phyloP scores from a whole-genome alignment of 2,329 filamentous ascomycete genomes.

The Onygenales sp. region DNA sequence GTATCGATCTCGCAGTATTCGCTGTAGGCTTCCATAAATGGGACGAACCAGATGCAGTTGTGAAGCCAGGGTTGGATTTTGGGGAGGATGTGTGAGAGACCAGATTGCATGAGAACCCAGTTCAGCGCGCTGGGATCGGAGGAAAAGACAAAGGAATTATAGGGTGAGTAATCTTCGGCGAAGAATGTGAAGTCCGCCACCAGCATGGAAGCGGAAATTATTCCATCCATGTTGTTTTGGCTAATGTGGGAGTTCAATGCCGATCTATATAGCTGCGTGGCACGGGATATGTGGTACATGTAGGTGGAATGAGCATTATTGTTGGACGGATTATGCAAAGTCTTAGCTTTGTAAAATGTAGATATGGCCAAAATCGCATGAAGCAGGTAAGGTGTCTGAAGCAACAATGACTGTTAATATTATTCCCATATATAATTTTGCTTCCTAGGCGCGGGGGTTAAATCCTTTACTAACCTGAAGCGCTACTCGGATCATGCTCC shows the following conservation, averaged over 20 bases:
- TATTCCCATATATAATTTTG: background rate
- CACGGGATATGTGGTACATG: conserved; percentile 30
- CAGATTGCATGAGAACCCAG: conserved; percentile 29
- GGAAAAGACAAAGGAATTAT: conserved; percentile 27
- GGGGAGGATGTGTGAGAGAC: conserved; percentile 22
- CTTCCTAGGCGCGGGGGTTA: too few relatives aligned
- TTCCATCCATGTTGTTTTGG: conserved; percentile 26
- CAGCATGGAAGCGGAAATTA: conserved; percentile 29
- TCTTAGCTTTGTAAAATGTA: conserved; percentile 21
- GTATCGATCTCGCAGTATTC: conserved; percentile 18
- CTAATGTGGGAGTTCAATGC: conserved; percentile 20
- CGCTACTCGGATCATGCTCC: conserved; percentile 20
- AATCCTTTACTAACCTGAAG: conserved; percentile 17
- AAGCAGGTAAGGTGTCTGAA: conserved; percentile 28
- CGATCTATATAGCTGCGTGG: conserved; percentile 24
- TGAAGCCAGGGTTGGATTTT: conserved; percentile 16
- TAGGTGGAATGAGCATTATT: conserved; percentile 23
- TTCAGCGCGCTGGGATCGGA: conserved; percentile 21
- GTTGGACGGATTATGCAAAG: conserved; percentile 15
- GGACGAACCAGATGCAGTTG: conserved; percentile 25
- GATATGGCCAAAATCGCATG: conserved; percentile 26
- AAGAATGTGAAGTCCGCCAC: conserved; percentile 26
- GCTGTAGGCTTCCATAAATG: conserved; percentile 19
- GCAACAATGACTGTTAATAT: background rate
- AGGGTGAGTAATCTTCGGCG: conserved; percentile 20